These are phyloP conservation scores for Calophaca sinica DNA, from an alignment of 306 rosid genomes.

Conservation along the genomic window DNA sequence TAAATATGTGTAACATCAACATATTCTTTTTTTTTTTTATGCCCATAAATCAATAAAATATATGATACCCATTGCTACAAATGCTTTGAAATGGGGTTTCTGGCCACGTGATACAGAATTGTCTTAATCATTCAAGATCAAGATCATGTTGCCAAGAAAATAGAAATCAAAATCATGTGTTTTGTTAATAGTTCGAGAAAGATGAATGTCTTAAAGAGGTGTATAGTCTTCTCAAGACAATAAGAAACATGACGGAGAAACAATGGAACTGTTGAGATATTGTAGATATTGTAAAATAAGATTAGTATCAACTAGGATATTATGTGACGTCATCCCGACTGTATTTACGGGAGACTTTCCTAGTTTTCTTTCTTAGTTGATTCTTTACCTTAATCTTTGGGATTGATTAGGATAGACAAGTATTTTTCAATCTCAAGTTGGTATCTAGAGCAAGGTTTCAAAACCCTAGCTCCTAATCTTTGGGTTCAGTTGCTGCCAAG, in stretches of 20 bases:
- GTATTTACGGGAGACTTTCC: too few relatives aligned
- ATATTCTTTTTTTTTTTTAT: not conserved
- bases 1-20: slow-evolving; percentile 7
- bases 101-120: not conserved
- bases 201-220: not conserved
- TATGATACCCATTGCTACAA: not conserved
- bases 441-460: too few relatives aligned
- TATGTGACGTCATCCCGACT: too few relatives aligned
- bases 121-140: slow-evolving; percentile 21
- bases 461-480: too few relatives aligned
- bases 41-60: slow-evolving; percentile 23
- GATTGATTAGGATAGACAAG: too few relatives aligned
- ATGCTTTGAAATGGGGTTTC: slow-evolving; percentile 24
- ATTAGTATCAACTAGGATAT: too few relatives aligned
- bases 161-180: slow-evolving; percentile 16
- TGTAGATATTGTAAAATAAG: too few relatives aligned
- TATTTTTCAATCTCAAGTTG: too few relatives aligned
- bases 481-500: too few relatives aligned
- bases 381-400: too few relatives aligned
- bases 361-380: too few relatives aligned
- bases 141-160: slow-evolving; percentile 31
- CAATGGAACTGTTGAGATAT: too few relatives aligned
- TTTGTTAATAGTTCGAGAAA: slow-evolving; percentile 2
- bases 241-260: not conserved
- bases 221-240: not conserved